Evolutionary conservation across 2,329 filamentous ascomycete species (phyloP).

Genomic region (Fusarium sp.): DNA sequence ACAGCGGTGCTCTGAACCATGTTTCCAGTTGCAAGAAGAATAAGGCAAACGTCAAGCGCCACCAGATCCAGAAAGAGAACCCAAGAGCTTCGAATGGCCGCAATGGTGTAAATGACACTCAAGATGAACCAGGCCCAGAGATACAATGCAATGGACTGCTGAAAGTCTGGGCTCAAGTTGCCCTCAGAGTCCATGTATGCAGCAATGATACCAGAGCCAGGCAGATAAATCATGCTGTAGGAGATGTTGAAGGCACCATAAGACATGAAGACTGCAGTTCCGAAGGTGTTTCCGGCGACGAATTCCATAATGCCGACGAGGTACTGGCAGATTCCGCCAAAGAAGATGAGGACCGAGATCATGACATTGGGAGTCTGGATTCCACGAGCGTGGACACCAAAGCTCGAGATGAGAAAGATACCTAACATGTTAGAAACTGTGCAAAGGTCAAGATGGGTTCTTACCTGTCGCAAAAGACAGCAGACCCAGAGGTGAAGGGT

Average conservation of each 20-base stretch:
- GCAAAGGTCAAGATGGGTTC: neutral
- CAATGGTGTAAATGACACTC: conserved; percentile 22
- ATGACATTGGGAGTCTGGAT: conserved; percentile 30
- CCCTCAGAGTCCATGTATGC: conserved; percentile 19
- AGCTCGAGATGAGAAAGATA: conserved; percentile 28
- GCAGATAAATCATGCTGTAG: conserved; percentile 29
- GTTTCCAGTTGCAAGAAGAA: conserved; percentile 17
- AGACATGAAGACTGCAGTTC: conserved; percentile 25
- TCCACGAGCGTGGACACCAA: conserved; percentile 25
- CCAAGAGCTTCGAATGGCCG: neutral
- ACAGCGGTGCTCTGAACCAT: conserved; percentile 3
- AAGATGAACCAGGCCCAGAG: conserved; percentile 32
- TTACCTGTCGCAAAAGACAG: conserved; percentile 26
- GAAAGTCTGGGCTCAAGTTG: conserved; percentile 17
- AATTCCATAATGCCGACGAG: conserved; percentile 28
- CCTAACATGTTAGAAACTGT: conserved; percentile 2
- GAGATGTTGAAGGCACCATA: conserved; percentile 31
- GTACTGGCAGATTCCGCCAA: conserved; percentile 30
- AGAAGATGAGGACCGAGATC: conserved; percentile 27
- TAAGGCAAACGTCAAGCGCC: conserved; percentile 5
- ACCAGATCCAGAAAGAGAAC: conserved; percentile 10
- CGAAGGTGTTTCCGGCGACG: conserved; percentile 25
- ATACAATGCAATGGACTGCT: conserved; percentile 19
- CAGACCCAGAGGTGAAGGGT: conserved; percentile 22
- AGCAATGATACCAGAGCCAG: conserved; percentile 23